Base-by-base conservation (phyloP, 352 stramenopile genomes). In the Phytopythium montanum region DNA sequence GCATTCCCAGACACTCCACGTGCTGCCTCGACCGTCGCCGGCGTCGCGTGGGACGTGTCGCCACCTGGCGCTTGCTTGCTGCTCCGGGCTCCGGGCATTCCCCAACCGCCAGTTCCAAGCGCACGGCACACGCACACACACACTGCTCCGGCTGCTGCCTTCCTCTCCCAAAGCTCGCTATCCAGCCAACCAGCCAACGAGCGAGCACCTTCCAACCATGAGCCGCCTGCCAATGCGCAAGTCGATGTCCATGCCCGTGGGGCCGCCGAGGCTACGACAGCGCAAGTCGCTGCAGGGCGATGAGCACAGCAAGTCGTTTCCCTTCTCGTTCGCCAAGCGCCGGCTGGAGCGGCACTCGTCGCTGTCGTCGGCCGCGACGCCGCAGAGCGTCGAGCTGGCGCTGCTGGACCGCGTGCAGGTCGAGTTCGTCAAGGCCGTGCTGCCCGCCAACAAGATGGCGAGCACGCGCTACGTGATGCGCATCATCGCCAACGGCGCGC, bases 381-480 rank as follows among this genome's bases (percentile, higher is more conserved):
- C 69, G 59, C 70, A 68, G 39, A 73, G 68, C n/a, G 67, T 90
- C 57, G 76, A 91, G 61, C 66, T 85, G 54, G 84, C 77, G 59
- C 70, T 94, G 53, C 70, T 94, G 16, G 77, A 91, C 56, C 81
- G 80, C 59, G 68, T 94, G 9, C 72, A 87, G n/a, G 79, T 94
- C 6, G 73, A 91, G 60, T 94, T 94, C 62, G 28, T 90, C 53
- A 94, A 94, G 64, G 85, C 85, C 10, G 69, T 91, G 21, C 75
- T 92, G 34, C 81, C 81, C 2, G 78, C 70, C n/a, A 85, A 72
- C 70, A 90, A 91, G 55, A 66, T 90, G 39, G 70, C 76, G 26
- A 77, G 70, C 45, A 78, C 81, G 34, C 82, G 81, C 19, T 94
- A 92, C 65, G 61, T 92, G 44, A 92, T 94, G 80, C 80, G 81